Conservation (phyloP, 2,329 filamentous ascomycete genomes). For the Fusarium sp. region DNA sequence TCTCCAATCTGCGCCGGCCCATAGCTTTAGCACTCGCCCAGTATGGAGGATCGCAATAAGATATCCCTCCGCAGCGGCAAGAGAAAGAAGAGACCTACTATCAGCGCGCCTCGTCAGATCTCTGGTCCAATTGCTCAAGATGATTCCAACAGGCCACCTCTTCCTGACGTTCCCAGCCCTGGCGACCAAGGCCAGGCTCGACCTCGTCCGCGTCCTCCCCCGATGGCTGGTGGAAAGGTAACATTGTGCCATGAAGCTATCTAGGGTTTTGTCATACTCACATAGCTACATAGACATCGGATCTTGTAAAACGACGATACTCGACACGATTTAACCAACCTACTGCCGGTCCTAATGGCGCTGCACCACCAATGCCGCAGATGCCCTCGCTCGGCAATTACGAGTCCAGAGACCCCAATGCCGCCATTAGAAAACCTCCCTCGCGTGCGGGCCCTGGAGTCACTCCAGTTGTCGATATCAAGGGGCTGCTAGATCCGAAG, state of each 20-base stretch:
- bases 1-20: slow-evolving; percentile 1
- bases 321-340: slow-evolving; percentile 90
- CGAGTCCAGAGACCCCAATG: slow-evolving; percentile 59
- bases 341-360: slow-evolving; percentile 76
- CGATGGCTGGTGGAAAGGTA: slow-evolving; percentile 69
- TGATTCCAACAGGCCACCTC: slow-evolving; percentile 52
- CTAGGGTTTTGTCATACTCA: slow-evolving; percentile 34
- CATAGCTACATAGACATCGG: slow-evolving; percentile 67
- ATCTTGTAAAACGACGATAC: slow-evolving; percentile 94
- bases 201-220: slow-evolving; percentile 62
- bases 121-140: slow-evolving; percentile 70
- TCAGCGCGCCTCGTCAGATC: slow-evolving; percentile 74
- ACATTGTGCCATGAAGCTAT: slow-evolving; percentile 25
- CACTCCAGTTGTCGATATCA: slow-evolving; percentile 78
- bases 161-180: slow-evolving; percentile 40
- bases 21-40: slow-evolving; percentile 33
- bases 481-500: slow-evolving; percentile 82
- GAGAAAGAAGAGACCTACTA: slow-evolving; percentile 71
- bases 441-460: slow-evolving; percentile 61
- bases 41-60: slow-evolving; percentile 71
- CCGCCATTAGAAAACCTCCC: slow-evolving; percentile 62
- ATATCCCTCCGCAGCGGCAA: slow-evolving; percentile 75
- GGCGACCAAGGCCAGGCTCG: slow-evolving; percentile 52
- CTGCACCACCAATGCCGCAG: slow-evolving; percentile 79
- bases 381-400: slow-evolving; percentile 73